Evolutionary conservation across 1,139 yeast species (phyloP).

Genomic region (Pneumocystis canis): DNA sequence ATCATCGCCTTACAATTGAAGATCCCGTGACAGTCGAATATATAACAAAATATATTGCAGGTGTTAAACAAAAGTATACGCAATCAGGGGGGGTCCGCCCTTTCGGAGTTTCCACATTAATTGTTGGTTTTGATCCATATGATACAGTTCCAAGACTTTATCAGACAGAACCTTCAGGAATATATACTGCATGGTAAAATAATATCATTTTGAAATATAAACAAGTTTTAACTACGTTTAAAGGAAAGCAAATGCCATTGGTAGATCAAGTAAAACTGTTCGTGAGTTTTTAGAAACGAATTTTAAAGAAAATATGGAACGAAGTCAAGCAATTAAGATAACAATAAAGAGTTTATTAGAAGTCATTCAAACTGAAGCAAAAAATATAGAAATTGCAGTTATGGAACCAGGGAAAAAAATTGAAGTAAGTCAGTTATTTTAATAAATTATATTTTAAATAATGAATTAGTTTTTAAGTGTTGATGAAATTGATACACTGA

Average conservation of each 20-base stretch:
- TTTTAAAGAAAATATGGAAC: conserved; percentile 56
- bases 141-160: conserved; percentile 69
- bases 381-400: conserved; percentile 83
- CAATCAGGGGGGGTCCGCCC: conserved; percentile 97
- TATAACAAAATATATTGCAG: conserved; percentile 86
- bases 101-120: conserved; percentile 83
- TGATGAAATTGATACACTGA: conserved; percentile 64
- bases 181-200: conserved; percentile 80
- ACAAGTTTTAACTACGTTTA: not conserved
- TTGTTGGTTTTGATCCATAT: conserved; percentile 88
- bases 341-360: conserved; percentile 79
- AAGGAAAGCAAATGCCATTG: conserved; percentile 82
- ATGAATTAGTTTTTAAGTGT: conserved; percentile 39
- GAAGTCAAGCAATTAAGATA: conserved; percentile 62
- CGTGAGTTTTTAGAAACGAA: conserved; percentile 90
- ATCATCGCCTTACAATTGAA: conserved; percentile 84
- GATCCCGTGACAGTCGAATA: conserved; percentile 89
- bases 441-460: not conserved
- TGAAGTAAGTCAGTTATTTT: conserved; percentile 19
- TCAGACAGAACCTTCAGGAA: conserved; percentile 96
- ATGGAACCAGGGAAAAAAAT: conserved; percentile 49
- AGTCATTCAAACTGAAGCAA: conserved; percentile 96
- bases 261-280: conserved; percentile 87
- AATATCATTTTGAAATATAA: not conserved
- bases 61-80: conserved; percentile 94